Base-by-base conservation (phyloP, 805 yeast species). In the Ogataea naganishii region DNA sequence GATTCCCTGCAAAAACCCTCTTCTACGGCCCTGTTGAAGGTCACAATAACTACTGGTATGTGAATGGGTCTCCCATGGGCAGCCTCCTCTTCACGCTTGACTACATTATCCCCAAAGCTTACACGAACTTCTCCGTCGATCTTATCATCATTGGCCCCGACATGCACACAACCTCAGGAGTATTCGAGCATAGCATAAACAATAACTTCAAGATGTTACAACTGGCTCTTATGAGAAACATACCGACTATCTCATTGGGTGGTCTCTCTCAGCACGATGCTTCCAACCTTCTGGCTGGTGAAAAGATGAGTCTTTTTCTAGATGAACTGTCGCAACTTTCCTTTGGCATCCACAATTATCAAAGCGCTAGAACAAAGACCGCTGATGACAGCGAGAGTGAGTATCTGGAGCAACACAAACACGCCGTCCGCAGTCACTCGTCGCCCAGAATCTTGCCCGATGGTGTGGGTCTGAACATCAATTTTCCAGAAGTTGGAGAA, bases 381-480 rank as follows among this genome's bases (percentile, higher is more conserved):
- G 26, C 33, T 12, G 30, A 35, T 27, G 28, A 35, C 24, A 17
- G 14, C 18, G 27, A 30, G 11, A 11, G 20, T 5, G 29, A 28
- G 20, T 26, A 16, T 21, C 20, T 26, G 16, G 30, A 20, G 26
- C 23, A 13, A 22, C 36, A 33, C 25, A 33, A 33, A 20, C 12
- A n/a, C 8, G 22, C 18, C 7, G 36, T 30, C 17, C 14, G 9
- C 16, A 14, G n/a, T 17, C 29, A 31, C 20, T n/a, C 10, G 14
- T 20, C 21, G 3, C 34, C 36, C n/a, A 51, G 62, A 41, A 42
- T 58, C 19, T 51, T 69, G 35, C 75, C 75, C 26, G 37, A 54
- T 27, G 65, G 66, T 25, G 60, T 59, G 30, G 74, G 74, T 34
- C 34, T 69, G 30, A 68, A 64, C 38, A 64, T 69, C 28, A 69